Evolutionary conservation across 345 rosid genomes (phyloP), one percentile per base, ranked within the genome.

Genomic region (Eucalyptus brandiana): DNA sequence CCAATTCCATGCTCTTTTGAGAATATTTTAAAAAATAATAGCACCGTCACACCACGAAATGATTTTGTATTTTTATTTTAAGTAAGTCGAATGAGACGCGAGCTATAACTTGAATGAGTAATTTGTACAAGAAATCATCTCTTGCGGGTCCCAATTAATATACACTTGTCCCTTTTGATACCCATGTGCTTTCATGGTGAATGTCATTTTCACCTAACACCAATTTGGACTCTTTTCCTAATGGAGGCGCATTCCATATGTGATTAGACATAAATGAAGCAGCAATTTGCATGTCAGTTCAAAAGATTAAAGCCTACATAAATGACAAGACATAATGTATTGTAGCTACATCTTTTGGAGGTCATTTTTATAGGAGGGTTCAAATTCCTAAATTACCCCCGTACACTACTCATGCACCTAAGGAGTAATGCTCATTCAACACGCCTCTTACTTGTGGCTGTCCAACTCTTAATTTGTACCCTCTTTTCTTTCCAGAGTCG

Each of bases 41-140:
- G 76, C 11, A n/a, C 1, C 3, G 1, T 32, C 2, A 4, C 4
- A 65, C 37, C 9, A n/a, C 6, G 4, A 16, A 65, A 65, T 15
- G 4, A n/a, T 4, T 15, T 8, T 34, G 6, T 15, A 65, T 65
- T 16, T 15, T 1, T 18, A 0, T 65, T 16, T 65, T 16, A 7
- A 15, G 23, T 2, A 9, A 65, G 3, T n/a, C 40, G 1, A n/a
- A 16, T 16, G 15, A 16, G 40, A n/a, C 1, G 21, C 0, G 0
- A 15, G 19, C 18, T 7, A 65, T 30, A 14, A 65, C 9, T 65
- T 17, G 3, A 65, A n/a, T 1, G 37, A n/a, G 37, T n/a, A 23
- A 65, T 65, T 0, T n/a, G 0, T 15, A n/a, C 5, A n/a, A 65
- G 37, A 14, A 65, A 65, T 14, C n/a, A 15, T 65, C 19, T 65